Evolutionary conservation across 345 rosid species (phyloP).

Genomic region (Salix purpurea): DNA sequence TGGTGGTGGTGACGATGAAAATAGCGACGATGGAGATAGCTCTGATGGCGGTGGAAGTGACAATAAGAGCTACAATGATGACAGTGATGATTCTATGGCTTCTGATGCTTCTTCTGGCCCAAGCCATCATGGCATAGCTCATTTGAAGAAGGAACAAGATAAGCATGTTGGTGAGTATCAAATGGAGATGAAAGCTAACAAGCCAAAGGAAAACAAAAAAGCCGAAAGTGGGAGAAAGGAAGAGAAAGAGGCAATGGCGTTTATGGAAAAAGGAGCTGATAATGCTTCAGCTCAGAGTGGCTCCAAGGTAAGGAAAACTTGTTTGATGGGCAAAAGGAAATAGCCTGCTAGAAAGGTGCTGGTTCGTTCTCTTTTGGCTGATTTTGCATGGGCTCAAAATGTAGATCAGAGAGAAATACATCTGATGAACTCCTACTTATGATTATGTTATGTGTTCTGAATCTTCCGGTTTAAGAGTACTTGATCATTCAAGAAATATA

Average conservation of each 20-base stretch:
- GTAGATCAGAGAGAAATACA: neutral
- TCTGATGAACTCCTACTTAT: neutral
- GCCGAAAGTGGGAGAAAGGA: conserved; percentile 4
- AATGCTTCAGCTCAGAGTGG: conserved; percentile 21
- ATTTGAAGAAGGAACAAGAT: conserved; percentile 14
- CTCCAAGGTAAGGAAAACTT: conserved; percentile 37
- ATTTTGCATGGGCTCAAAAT: neutral
- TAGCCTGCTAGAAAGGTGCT: neutral
- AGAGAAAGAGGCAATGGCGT: conserved; percentile 13
- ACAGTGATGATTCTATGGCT: conserved; percentile 54
- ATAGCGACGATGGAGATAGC: conserved; percentile 2
- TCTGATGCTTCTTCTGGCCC: conserved; percentile 73
- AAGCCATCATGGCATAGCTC: conserved; percentile 22
- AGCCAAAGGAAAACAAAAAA: conserved; percentile 3
- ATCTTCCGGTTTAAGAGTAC: neutral
- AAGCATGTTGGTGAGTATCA: neutral
- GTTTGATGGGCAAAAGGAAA: conserved; percentile 29
- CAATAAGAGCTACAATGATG: conserved; percentile 4
- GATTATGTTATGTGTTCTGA: conserved; percentile 3
- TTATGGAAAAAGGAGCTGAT: conserved; percentile 1
- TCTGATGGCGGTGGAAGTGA: conserved; percentile 8
- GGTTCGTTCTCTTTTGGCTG: neutral
- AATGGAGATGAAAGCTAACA: conserved; percentile 1
- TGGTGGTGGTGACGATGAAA: conserved; percentile 8
- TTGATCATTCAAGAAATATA: neutral